Evolutionary conservation across 1,284 basidiomycete species (phyloP), one percentile per base, ranked within the genome.

Genomic region (Megacollybia platyphylla): DNA sequence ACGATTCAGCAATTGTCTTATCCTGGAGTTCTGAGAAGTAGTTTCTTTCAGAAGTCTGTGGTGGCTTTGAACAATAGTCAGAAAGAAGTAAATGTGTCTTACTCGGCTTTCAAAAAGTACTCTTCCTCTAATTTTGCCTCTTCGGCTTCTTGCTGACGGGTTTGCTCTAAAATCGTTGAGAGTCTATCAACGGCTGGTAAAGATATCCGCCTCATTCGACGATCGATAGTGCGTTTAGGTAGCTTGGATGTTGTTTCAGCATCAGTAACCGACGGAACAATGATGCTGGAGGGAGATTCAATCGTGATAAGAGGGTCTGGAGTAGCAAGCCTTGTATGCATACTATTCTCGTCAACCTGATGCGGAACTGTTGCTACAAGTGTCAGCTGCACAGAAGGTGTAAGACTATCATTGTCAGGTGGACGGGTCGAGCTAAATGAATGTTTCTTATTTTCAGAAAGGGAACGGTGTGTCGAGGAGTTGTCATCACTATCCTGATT

Each of bases 31-130:
- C 52, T 81, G 76, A 10, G 65, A 57, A 40, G 62, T 60, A 8
- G 71, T 58, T 39, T 78, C 70, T 39, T 76, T 73, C 27, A 86
- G 57, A 13, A 78, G 59, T 44, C 83, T 85, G 49, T 15, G 47
- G 36, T 34, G 15, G 7, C 7, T 7, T 31, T 8, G 39, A 26
- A 41, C 43, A 8, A 13, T 38, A 42, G 28, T 27, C 35, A 46
- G 43, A 24, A 51, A 39, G 45, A 28, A 46, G 47, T 29, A 17
- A 31, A 36, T 20, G 51, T n/a, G 17, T 61, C 73, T 44, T 53
- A 84, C 82, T 68, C 68, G 42, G 62, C 57, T 54, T 77, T 83
- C 39, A 60, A 55, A 35, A 77, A 72, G 49, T 86, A 84, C 48
- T 80, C 76, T 27, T 56, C 58, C 38, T 62, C 62, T 36, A 71